Evolutionary conservation across 768 basidiomycete genomes (phyloP).

Genomic region (Tubosaeta brunneosetosa): DNA sequence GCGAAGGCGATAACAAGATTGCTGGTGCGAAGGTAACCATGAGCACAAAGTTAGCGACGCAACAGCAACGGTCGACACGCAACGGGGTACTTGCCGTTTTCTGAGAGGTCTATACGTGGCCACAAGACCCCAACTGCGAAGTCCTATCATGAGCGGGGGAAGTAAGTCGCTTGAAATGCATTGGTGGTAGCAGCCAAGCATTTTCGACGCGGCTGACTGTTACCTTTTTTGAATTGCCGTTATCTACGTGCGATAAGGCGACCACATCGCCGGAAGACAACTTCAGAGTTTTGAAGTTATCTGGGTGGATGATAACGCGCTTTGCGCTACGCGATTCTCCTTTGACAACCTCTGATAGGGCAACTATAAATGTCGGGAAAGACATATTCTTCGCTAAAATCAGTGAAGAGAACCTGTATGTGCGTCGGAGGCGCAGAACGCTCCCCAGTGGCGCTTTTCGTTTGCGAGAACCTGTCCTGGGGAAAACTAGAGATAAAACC

Average conservation of each 20-base stretch:
- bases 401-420: slow-evolving; percentile 1
- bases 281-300: slow-evolving; percentile 55
- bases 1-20: slow-evolving; percentile 50
- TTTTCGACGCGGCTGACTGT: slow-evolving; percentile 17
- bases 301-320: slow-evolving; percentile 61
- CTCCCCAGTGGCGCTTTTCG: background rate
- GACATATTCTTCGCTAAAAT: slow-evolving; percentile 13
- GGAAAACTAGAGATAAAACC: background rate
- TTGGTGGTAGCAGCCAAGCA: slow-evolving; percentile 3
- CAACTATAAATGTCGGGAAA: slow-evolving; percentile 34
- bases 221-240: slow-evolving; percentile 32
- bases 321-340: slow-evolving; percentile 48
- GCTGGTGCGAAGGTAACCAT: slow-evolving; percentile 34
- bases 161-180: slow-evolving; percentile 13
- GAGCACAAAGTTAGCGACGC: slow-evolving; percentile 10
- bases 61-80: background rate
- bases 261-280: slow-evolving; percentile 67
- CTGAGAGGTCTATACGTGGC: slow-evolving; percentile 64
- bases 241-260: slow-evolving; percentile 44
- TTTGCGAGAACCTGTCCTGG: background rate
- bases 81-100: slow-evolving; percentile 46
- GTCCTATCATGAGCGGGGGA: slow-evolving; percentile 34
- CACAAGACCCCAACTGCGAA: slow-evolving; percentile 70
- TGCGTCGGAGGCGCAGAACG: background rate
- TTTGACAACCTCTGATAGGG: slow-evolving; percentile 32